Evolutionary conservation across 163 green algal genomes (phyloP).

Genomic region (Scenedesmus sp.): DNA sequence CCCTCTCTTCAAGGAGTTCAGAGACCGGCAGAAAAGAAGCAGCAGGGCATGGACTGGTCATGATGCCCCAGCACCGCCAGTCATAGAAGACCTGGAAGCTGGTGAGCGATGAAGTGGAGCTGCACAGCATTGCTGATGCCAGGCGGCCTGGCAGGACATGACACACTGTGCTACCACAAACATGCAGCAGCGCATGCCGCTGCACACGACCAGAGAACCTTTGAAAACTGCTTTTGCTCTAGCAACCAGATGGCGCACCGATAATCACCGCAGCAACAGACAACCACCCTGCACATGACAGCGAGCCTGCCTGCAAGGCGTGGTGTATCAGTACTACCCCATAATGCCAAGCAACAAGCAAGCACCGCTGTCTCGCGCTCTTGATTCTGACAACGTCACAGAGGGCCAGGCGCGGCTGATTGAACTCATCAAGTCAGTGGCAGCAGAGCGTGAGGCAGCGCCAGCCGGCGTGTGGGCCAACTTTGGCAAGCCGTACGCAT

Average conservation of each 20-base stretch:
- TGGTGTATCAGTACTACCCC: not conserved
- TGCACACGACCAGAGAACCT: too few species aligned
- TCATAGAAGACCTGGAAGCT: slow-evolving; percentile 68
- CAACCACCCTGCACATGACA: too few species aligned
- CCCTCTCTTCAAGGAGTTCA: slow-evolving; percentile 71
- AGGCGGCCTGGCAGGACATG: not conserved
- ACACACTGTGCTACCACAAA: not conserved
- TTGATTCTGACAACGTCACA: not conserved
- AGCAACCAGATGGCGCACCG: too few species aligned
- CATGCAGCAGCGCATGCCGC: not conserved
- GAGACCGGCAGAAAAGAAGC: slow-evolving; percentile 40
- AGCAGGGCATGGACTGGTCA: slow-evolving; percentile 8
- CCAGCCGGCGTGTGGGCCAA: slow-evolving; percentile 69
- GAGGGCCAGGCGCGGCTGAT: slow-evolving; percentile 72
- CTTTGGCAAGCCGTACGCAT: slow-evolving; percentile 72
- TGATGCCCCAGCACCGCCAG: slow-evolving; percentile 22
- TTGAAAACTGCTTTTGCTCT: too few species aligned
- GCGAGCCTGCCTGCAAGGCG: too few species aligned
- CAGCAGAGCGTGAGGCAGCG: slow-evolving; percentile 59
- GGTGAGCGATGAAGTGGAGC: not conserved
- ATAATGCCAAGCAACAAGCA: not conserved
- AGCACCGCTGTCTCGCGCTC: not conserved
- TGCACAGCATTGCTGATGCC: not conserved
- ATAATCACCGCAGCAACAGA: too few species aligned
- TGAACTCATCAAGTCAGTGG: slow-evolving; percentile 61